Base-by-base conservation (phyloP, 2,329 filamentous ascomycete genomes). In the Sporothrix phasma region DNA sequence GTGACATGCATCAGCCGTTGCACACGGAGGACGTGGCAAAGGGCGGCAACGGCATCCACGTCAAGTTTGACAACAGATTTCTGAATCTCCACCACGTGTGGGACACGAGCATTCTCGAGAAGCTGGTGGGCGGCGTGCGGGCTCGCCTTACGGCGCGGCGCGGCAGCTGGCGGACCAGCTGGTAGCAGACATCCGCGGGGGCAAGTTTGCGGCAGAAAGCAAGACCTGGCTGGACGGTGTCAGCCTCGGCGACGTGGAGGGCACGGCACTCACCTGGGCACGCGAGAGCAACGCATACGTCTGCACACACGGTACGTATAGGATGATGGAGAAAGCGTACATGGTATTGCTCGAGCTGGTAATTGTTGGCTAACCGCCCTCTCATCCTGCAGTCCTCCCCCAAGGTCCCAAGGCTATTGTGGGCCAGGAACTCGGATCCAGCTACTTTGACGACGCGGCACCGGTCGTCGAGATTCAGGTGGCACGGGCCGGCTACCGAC, bases 41-140 rank as follows among this genome's bases (percentile, higher is more conserved):
- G 24, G 88, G 88, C 62, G 88, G 88, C 0, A 92, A 91, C 69
- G 80, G 81, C 11, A 88, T 91, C 69, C 73, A 78, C 15, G 88
- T 91, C 1, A 76, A 75, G 17, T 91, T 86, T 75, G 77, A 84
- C 29, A 80, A 79, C 3, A 72, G 74, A 34, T 73, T 77, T 31
- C 79, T 82, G 63, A 91, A 91, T 71, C 78, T 91, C 47, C 88
- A 91, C 71, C 81, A 87, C 65, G 83, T 90, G 17, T 91, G 88
- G 88, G 88, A 91, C 71, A 84, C 81, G 62, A 83, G 81, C 68
- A 90, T 90, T 67, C 80, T 84, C 0, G 86, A 88, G 74, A 83
- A 86, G 70, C 75, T 83, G 70, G 76, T 87, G 1, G 86, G 86
- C 2, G 83, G 80, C n/a, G 72, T 76, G 49, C 75, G 81, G 78